Percentiles rank a stretch among this genome's conserved stretches.
Conservation (phyloP, 1,139 yeast species). For the Yamadazyma membranifaciens region DNA sequence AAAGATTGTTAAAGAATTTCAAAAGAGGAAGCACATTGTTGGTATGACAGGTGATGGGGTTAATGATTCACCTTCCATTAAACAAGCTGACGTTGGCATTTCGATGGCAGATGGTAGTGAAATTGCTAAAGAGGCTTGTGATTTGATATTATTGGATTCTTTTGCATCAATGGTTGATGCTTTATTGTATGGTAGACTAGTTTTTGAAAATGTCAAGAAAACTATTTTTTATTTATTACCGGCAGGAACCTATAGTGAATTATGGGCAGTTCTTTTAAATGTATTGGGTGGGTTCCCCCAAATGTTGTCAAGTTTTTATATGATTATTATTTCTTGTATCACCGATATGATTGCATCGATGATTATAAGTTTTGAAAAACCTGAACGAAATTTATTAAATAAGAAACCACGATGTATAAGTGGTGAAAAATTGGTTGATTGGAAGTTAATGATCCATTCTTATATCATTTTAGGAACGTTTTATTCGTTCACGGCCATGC, state of each 20-base stretch:
- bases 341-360: constrained; percentile 50
- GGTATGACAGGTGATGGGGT: constrained; percentile 58
- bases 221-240: constrained; percentile 51
- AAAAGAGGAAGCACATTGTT: constrained; percentile 41
- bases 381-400: constrained; percentile 42
- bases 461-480: constrained; percentile 45
- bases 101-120: constrained; percentile 53
- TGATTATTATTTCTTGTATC: constrained; percentile 51
- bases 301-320: constrained; percentile 47
- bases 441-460: constrained; percentile 41
- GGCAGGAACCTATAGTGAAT: constrained; percentile 53
- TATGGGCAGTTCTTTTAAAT: constrained; percentile 52
- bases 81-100: constrained; percentile 53
- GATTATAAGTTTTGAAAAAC: constrained; percentile 44
- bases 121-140: constrained; percentile 59
- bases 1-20: constrained; percentile 47
- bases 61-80: constrained; percentile 52
- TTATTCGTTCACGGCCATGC: constrained; percentile 41
- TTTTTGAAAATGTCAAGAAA: constrained; percentile 51
- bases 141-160: constrained; percentile 42
- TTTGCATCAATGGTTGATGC: constrained; percentile 51
- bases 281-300: constrained; percentile 52
- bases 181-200: constrained; percentile 46
- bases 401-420: constrained; percentile 45
- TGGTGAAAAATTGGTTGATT: constrained; percentile 44